phyloP scores from a whole-genome alignment of 306 rosid genomes.

The Vigna unguiculata region DNA sequence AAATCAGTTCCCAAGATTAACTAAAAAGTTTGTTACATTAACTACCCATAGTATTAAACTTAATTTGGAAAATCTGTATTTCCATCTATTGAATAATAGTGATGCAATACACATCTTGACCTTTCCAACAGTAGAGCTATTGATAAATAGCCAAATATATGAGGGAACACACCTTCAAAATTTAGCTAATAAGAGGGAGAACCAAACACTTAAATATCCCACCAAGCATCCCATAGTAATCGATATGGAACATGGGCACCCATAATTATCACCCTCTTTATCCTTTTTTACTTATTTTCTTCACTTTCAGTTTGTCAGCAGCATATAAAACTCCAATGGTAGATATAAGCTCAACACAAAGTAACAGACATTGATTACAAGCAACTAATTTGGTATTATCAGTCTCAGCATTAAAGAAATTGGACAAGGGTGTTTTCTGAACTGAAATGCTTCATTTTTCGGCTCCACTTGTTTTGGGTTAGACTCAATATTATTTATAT shows the following conservation, averaged over 20 bases:
- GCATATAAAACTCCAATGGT: background rate
- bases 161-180: too few relatives aligned
- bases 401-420: conserved; percentile 8
- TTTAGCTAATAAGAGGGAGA: too few relatives aligned
- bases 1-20: background rate
- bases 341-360: background rate
- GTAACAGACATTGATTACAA: background rate
- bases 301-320: conserved; percentile 5
- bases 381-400: background rate
- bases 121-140: background rate
- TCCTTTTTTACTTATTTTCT: background rate
- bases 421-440: background rate
- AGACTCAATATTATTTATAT: conserved; percentile 1
- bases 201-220: too few relatives aligned
- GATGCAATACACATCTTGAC: background rate
- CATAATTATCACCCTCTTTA: background rate
- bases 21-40: too few relatives aligned
- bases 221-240: too few relatives aligned
- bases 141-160: too few relatives aligned
- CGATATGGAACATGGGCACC: too few relatives aligned
- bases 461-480: background rate
- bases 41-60: background rate
- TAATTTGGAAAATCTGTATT: background rate
- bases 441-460: background rate
- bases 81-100: background rate